Conservation (phyloP, 2,329 filamentous ascomycete species). For the Xylariaceae sp. region DNA sequence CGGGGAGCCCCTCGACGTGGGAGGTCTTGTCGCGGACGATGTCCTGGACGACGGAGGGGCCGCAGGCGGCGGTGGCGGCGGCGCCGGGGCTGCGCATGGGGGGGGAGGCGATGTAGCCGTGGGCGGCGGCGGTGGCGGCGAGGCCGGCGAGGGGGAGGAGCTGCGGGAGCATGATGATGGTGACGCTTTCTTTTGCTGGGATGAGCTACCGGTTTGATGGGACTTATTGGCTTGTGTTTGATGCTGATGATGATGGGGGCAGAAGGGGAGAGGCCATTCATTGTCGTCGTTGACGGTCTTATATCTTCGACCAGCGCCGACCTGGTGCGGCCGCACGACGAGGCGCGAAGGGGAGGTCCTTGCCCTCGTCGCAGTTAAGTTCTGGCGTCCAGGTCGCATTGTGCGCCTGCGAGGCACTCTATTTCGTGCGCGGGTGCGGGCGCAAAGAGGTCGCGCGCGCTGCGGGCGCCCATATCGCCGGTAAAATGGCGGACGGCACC, state of each 20-base stretch:
- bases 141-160: slow-evolving; percentile 13
- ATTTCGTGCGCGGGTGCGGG: slow-evolving; percentile 2
- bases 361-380: not conserved
- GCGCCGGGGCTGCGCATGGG: slow-evolving; percentile 19
- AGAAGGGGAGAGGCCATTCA: not conserved
- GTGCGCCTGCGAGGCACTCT: slow-evolving; percentile 15
- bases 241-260: not conserved
- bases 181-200: not conserved
- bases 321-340: not conserved
- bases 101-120: slow-evolving; percentile 23
- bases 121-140: slow-evolving; percentile 17
- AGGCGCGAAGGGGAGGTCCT: not conserved
- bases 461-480: slow-evolving; percentile 15
- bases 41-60: slow-evolving; percentile 17
- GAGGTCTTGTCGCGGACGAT: slow-evolving; percentile 25
- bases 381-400: not conserved
- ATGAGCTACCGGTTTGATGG: not conserved
- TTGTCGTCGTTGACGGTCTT: not conserved
- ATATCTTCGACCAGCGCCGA: not conserved
- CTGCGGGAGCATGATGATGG: slow-evolving; percentile 16
- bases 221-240: not conserved
- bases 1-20: slow-evolving; percentile 27
- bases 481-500: slow-evolving; percentile 11
- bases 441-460: slow-evolving; percentile 8
- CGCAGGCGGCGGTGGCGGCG: slow-evolving; percentile 22